Conservation (phyloP, 352 stramenopile species). For the Phytophthora pisi region DNA sequence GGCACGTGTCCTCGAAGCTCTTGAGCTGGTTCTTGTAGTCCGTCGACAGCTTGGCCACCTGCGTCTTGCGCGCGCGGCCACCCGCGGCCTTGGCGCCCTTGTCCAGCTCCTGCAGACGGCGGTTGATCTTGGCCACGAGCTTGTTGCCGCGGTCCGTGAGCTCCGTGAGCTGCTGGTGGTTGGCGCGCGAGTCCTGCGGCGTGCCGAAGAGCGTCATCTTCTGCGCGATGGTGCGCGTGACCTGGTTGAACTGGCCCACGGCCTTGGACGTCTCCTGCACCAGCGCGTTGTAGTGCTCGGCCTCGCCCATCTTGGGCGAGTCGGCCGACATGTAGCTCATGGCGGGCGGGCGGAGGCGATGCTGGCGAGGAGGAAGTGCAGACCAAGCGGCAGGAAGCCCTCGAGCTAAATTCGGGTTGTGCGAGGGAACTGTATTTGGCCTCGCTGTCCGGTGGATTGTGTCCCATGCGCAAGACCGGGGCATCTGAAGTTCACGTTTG, state of each 20-base stretch:
- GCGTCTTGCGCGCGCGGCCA: slow-evolving; percentile 50
- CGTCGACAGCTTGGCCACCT: slow-evolving; percentile 58
- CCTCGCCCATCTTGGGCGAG: slow-evolving; percentile 54
- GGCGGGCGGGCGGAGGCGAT: background rate
- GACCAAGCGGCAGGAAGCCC: background rate
- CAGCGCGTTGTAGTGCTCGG: slow-evolving; percentile 57
- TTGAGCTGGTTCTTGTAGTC: slow-evolving; percentile 74
- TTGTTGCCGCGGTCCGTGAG: slow-evolving; percentile 67
- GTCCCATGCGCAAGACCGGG: background rate
- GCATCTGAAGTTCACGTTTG: background rate
- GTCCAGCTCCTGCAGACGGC: slow-evolving; percentile 53
- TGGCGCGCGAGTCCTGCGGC: slow-evolving; percentile 59
- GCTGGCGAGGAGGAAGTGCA: no score
- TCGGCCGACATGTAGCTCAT: slow-evolving; percentile 60
- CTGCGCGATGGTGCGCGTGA: slow-evolving; percentile 60
- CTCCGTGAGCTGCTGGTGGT: slow-evolving; percentile 68
- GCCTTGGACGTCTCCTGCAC: slow-evolving; percentile 66
- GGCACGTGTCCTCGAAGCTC: slow-evolving; percentile 62
- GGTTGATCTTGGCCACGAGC: slow-evolving; percentile 62
- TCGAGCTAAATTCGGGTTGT: slow-evolving; percentile 24
- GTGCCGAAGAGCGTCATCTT: slow-evolving; percentile 71
- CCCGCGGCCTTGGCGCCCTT: slow-evolving; percentile 37
- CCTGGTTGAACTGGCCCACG: slow-evolving; percentile 66
- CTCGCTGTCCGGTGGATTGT: background rate
- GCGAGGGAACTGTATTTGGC: slow-evolving; percentile 10